phyloP scores from a whole-genome alignment of 495 filamentous ascomycete genomes.

The Xylaria acuta region DNA sequence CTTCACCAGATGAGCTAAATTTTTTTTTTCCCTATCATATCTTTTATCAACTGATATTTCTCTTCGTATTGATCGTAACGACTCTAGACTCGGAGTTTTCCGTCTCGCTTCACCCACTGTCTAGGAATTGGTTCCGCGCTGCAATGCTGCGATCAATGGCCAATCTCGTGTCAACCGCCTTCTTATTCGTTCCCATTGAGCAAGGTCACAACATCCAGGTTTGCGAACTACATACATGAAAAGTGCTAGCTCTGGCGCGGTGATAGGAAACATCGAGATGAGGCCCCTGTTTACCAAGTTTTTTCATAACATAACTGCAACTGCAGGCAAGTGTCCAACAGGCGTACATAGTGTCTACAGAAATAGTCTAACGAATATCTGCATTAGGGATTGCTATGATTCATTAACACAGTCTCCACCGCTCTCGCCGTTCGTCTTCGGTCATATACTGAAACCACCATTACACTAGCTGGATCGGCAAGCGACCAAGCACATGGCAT shows the following conservation, averaged over 20 bases:
- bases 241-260: background rate
- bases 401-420: background rate
- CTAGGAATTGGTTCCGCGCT: background rate
- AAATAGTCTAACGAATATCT: background rate
- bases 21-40: constrained; percentile 2
- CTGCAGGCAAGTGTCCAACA: background rate
- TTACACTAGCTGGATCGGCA: background rate
- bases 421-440: background rate
- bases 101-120: background rate
- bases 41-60: background rate
- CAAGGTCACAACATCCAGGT: background rate
- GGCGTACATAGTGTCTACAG: background rate
- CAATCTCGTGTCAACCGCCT: background rate
- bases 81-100: background rate
- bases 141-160: background rate
- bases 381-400: background rate
- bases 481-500: background rate
- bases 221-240: background rate
- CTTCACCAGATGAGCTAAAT: background rate
- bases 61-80: background rate
- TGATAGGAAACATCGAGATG: background rate
- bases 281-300: background rate
- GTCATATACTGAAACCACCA: background rate
- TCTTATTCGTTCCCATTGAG: background rate
- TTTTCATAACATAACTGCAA: background rate